phyloP scores from a whole-genome alignment of 305 asterid species.

The Solanum chacoense region DNA sequence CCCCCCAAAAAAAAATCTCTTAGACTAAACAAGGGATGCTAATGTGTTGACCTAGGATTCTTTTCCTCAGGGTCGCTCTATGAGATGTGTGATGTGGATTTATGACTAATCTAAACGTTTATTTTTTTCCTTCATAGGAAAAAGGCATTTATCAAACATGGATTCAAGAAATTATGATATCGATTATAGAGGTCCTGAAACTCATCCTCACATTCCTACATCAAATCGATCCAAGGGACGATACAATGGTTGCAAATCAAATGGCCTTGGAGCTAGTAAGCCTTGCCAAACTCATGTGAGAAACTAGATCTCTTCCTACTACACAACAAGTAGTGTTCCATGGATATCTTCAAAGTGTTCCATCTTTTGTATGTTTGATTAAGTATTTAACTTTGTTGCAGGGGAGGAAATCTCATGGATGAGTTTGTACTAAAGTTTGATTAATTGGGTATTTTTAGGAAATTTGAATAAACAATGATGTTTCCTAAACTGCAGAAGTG shows the following conservation, averaged over 20 bases:
- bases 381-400: neutral
- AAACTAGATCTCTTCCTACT: neutral
- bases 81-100: neutral
- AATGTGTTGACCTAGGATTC: neutral
- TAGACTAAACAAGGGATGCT: neutral
- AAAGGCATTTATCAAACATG: neutral
- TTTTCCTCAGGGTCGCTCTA: neutral
- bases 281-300: slow-evolving; percentile 8
- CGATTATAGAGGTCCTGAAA: slow-evolving; percentile 30
- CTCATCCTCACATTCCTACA: slow-evolving; percentile 24
- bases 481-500: neutral
- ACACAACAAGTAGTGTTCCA: neutral
- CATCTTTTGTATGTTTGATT: neutral
- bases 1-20: too few relatives aligned
- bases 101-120: neutral
- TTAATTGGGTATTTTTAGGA: neutral
- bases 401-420: slow-evolving; percentile 1
- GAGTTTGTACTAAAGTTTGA: neutral
- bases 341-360: neutral
- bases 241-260: slow-evolving; percentile 12
- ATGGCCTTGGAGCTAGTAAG: slow-evolving; percentile 5
- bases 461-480: neutral
- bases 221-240: slow-evolving; percentile 8
- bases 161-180: slow-evolving; percentile 13
- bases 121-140: slow-evolving; percentile 5